These are phyloP conservation scores for Poteriospumella lacustris DNA, from an alignment of 108 stramenopile genomes.

Conservation along the genomic window DNA sequence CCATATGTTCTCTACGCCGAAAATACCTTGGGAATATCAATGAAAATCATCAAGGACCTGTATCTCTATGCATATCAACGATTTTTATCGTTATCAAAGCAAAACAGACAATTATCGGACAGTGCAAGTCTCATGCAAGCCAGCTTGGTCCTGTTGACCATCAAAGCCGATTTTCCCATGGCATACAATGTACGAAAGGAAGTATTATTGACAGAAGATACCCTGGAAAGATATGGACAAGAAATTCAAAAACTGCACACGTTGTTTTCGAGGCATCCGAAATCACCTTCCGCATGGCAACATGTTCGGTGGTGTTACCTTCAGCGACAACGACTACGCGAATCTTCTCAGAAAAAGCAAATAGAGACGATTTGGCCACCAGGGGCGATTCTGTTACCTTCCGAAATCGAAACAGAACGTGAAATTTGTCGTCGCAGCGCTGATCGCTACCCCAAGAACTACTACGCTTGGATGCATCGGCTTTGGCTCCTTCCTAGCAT, in stretches of 20 bases:
- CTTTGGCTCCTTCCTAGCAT: background rate
- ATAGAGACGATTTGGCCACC: background rate
- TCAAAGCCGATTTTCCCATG: background rate
- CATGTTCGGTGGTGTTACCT: background rate
- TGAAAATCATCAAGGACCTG: no score
- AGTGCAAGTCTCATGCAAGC: no score
- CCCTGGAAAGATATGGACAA: no score
- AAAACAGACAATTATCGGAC: no score
- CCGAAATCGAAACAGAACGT: slow-evolving; percentile 12
- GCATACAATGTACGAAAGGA: slow-evolving; percentile 6
- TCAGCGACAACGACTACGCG: background rate
- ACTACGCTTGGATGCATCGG: slow-evolving; percentile 11
- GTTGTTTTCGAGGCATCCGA: slow-evolving; percentile 6
- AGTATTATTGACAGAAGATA: background rate
- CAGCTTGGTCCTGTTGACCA: background rate
- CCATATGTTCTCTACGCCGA: no score
- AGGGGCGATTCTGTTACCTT: background rate
- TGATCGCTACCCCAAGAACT: background rate
- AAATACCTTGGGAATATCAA: no score
- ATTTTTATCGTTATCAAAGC: no score
- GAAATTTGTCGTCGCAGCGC: background rate
- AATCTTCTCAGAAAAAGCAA: no score
- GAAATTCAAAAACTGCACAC: no score
- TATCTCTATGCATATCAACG: no score
- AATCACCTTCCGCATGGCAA: background rate